These are phyloP conservation scores for Emericellopsis atlantica DNA, from an alignment of 2,329 filamentous ascomycete species.

Conservation along the genomic window DNA sequence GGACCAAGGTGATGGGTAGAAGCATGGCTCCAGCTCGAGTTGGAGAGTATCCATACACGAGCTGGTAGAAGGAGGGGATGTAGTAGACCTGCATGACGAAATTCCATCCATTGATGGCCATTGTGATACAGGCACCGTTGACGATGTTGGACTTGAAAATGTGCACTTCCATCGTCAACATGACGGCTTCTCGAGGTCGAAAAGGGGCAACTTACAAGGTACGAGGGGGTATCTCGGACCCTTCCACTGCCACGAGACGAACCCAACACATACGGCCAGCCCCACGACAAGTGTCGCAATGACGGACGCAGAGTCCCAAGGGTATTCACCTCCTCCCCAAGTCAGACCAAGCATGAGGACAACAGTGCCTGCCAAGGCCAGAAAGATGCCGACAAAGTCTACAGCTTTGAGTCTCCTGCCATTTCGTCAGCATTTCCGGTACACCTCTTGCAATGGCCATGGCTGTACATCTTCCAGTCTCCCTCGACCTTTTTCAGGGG, in stretches of 20 bases:
- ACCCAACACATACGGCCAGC: slow-evolving; percentile 21
- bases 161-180: slow-evolving; percentile 20
- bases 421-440: neutral
- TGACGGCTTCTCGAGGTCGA: slow-evolving; percentile 1
- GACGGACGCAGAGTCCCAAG: slow-evolving; percentile 31
- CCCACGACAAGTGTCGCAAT: slow-evolving; percentile 32
- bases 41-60: slow-evolving; percentile 27
- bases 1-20: slow-evolving; percentile 27
- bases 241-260: slow-evolving; percentile 35
- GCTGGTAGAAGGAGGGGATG: slow-evolving; percentile 31
- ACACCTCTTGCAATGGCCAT: neutral
- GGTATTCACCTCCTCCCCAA: slow-evolving; percentile 37
- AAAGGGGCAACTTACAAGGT: slow-evolving; percentile 18
- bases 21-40: slow-evolving; percentile 28
- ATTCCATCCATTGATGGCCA: slow-evolving; percentile 48
- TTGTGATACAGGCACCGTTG: slow-evolving; percentile 40
- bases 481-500: slow-evolving; percentile 40
- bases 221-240: slow-evolving; percentile 33
- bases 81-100: slow-evolving; percentile 43
- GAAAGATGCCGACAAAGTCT: slow-evolving; percentile 33
- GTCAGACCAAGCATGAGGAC: slow-evolving; percentile 37
- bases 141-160: slow-evolving; percentile 41
- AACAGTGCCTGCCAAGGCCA: slow-evolving; percentile 33
- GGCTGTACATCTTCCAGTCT: slow-evolving; percentile 29
- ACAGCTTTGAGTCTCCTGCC: slow-evolving; percentile 33